Evolutionary conservation across 2,329 filamentous ascomycete species (phyloP), one percentile per base, ranked within the genome.

Genomic region (Thielaviopsis punctulata): DNA sequence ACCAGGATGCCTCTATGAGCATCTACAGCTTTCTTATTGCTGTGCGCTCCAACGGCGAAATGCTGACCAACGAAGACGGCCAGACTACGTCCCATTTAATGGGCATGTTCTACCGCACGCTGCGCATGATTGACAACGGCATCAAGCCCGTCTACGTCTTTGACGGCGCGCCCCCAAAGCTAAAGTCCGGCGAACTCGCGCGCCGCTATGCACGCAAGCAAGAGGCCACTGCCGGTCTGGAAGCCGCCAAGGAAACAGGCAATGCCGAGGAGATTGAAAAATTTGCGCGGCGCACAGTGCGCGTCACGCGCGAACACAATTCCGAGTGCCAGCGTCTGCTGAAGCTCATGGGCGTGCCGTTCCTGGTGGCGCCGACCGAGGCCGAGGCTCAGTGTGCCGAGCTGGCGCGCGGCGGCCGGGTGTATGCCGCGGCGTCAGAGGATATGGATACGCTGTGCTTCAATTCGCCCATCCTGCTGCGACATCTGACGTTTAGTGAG

Each of bases 401-500:
- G 41, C 73, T 98, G 56, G 92, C 92, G 1, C 75, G 84, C 56
- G 89, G 86, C 4, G 90, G 88, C 36, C 96, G 96, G 69, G 92
- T 98, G 49, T 98, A 93, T 64, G 92, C 89, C 3, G 92, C 92
- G 19, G 92, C 92, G 2, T 94, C 86, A 58, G 92, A 98, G 68
- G 92, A 98, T 68, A 98, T 98, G 92, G 92, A 98, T 63, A 98
- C 92, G 0, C 71, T 98, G 52, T 96, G 90, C 62, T 98, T 98
- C 66, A 81, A 95, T 61, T 76, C 89, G 49, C 92, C 92, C 0
- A 89, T 98, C 55, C 70, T 98, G 46, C 70, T 98, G 57, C 78
- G 92, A 48, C 89, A 98, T 68, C 76, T 98, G 57, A 98, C 92
- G 1, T 96, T 95, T 66, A 93, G 87, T 63, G 92, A 98, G 71